phyloP scores from a whole-genome alignment of 2,329 filamentous ascomycete genomes.

The Laburnicola sp. region DNA sequence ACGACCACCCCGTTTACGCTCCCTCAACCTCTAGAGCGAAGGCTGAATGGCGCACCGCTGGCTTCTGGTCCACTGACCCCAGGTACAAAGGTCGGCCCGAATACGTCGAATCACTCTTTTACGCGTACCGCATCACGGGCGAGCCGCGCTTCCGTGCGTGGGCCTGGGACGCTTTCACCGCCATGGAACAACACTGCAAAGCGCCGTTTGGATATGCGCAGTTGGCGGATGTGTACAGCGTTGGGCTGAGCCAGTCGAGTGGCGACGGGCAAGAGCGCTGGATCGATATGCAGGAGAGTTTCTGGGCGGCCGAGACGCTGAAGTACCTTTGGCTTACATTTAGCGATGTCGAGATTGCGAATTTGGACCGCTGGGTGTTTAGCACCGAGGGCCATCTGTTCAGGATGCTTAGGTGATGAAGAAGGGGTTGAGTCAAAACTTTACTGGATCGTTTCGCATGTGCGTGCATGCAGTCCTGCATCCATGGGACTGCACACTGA shows the following conservation, averaged over 20 bases:
- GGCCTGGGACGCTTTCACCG: constrained; percentile 48
- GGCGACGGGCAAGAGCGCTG: constrained; percentile 29
- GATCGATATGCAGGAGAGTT: constrained; percentile 46
- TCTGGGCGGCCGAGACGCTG: constrained; percentile 47
- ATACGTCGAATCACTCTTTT: constrained; percentile 48
- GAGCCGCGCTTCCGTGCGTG: constrained; percentile 46
- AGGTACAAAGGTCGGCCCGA: constrained; percentile 44
- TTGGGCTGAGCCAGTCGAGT: constrained; percentile 20
- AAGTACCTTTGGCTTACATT: constrained; percentile 50
- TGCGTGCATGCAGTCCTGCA: too few relatives aligned
- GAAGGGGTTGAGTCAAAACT: too few relatives aligned
- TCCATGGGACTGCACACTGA: too few relatives aligned
- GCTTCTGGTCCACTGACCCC: constrained; percentile 42
- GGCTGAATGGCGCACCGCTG: constrained; percentile 32
- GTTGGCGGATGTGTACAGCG: constrained; percentile 41
- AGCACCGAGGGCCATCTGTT: constrained; percentile 50
- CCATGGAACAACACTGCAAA: constrained; percentile 44
- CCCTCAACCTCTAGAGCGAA: constrained; percentile 34
- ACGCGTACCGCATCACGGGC: constrained; percentile 48
- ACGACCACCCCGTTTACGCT: constrained; percentile 32
- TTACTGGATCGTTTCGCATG: too few relatives aligned
- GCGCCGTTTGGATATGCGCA: constrained; percentile 46
- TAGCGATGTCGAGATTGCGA: constrained; percentile 39
- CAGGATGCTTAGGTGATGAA: constrained; percentile 41
- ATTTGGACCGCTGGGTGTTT: constrained; percentile 49